Percentiles rank a stretch among this genome's conserved stretches.
phyloP scores from a whole-genome alignment of 108 stramenopile genomes.

The Aurantiochytrium sp. region DNA sequence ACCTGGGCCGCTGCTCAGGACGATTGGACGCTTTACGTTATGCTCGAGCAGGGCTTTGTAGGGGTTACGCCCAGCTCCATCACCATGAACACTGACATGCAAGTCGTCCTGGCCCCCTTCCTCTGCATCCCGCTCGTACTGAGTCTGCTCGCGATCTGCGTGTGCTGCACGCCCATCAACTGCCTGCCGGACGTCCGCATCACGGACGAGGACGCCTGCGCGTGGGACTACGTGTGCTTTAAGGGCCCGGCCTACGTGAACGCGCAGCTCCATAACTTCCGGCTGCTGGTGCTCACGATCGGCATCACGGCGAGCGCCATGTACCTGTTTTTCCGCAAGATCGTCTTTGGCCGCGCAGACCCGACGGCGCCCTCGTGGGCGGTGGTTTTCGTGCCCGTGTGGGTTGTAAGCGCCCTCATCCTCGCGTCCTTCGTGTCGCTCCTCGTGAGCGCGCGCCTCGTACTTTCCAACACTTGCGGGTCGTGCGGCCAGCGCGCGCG shows the following conservation, averaged over 20 bases:
- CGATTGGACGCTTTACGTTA: not conserved
- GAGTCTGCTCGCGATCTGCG: not conserved
- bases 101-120: conserved; percentile 3
- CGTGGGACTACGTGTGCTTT: not conserved
- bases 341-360: not conserved
- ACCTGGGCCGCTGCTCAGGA: not conserved
- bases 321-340: not conserved
- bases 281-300: not conserved
- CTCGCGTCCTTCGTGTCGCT: not conserved
- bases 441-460: not conserved
- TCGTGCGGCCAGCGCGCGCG: not conserved
- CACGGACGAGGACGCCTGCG: not conserved
- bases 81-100: not conserved
- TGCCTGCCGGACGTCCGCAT: not conserved
- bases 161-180: conserved; percentile 18
- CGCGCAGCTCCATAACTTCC: conserved; percentile 12
- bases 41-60: not conserved
- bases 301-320: not conserved
- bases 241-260: not conserved
- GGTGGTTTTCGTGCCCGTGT: not conserved
- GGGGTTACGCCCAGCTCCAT: not conserved
- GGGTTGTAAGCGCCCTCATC: not conserved
- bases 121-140: not conserved
- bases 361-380: not conserved
- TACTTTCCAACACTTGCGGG: not conserved